Percentiles rank a stretch among this genome's conserved stretches.
Conservation (phyloP, 768 basidiomycete species). For the Pleurotus tuber-regium region DNA sequence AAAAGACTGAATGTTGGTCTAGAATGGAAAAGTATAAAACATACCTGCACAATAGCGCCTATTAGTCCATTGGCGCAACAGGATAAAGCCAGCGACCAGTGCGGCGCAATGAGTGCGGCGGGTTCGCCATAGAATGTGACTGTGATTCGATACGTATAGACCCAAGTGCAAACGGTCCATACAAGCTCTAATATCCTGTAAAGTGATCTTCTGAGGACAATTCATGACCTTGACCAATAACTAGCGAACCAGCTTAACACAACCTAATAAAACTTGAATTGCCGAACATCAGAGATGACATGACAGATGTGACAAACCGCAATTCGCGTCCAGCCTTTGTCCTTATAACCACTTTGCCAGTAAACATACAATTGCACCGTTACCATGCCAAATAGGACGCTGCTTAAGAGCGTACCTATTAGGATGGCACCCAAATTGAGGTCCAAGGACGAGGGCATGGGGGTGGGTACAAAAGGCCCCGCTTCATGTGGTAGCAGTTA, state of each 20-base stretch:
- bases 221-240: not conserved
- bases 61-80: not conserved
- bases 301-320: not conserved
- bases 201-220: no score
- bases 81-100: not conserved
- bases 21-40: not conserved
- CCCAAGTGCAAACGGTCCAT: slow-evolving; percentile 2
- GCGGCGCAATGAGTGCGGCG: not conserved
- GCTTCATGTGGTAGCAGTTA: no score
- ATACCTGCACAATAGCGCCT: not conserved
- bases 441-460: not conserved
- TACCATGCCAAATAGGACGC: not conserved
- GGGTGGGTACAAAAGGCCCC: no score
- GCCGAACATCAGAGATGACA: not conserved
- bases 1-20: not conserved
- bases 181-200: not conserved
- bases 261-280: not conserved
- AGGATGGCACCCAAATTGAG: not conserved
- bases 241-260: no score
- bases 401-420: not conserved
- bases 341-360: not conserved
- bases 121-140: slow-evolving; percentile 10
- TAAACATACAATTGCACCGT: not conserved
- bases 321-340: not conserved
- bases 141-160: slow-evolving; percentile 5